A percentile compares a stretch with the other conserved stretches of the same genome.
phyloP scores from a whole-genome alignment of 2,329 filamentous ascomycete genomes.

The Botryotinia calthae region DNA sequence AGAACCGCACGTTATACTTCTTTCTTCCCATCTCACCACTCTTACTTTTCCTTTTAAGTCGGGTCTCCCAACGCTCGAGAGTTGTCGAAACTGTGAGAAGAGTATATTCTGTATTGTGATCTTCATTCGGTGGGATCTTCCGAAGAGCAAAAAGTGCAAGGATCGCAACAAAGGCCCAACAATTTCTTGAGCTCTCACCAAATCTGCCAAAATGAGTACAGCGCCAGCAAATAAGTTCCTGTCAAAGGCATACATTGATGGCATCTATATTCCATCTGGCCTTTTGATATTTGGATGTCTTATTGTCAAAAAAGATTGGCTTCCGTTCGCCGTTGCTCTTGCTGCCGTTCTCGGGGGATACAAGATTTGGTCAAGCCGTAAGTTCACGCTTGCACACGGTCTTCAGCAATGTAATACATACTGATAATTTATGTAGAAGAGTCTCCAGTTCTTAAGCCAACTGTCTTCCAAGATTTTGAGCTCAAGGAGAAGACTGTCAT shows the following conservation, averaged over 20 bases:
- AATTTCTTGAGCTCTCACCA: slow-evolving; percentile 23
- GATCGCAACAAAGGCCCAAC: slow-evolving; percentile 22
- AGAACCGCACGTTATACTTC: background rate
- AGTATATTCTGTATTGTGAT: background rate
- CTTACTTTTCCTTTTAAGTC: background rate
- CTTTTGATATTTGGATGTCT: slow-evolving; percentile 73
- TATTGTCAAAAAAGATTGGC: slow-evolving; percentile 76
- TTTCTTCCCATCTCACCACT: background rate
- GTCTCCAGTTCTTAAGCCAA: slow-evolving; percentile 81
- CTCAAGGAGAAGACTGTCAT: slow-evolving; percentile 93
- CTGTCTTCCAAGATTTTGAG: slow-evolving; percentile 85
- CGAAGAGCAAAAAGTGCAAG: slow-evolving; percentile 6
- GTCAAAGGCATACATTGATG: slow-evolving; percentile 67
- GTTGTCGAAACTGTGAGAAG: background rate
- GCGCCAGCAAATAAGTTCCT: slow-evolving; percentile 25
- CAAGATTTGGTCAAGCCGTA: slow-evolving; percentile 72
- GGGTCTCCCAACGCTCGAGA: background rate
- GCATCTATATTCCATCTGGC: slow-evolving; percentile 79
- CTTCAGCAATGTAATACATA: background rate
- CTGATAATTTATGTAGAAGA: slow-evolving; percentile 52
- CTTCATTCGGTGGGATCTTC: background rate
- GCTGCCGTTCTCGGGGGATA: slow-evolving; percentile 64
- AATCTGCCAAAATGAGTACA: slow-evolving; percentile 18
- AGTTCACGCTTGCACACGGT: slow-evolving; percentile 40
- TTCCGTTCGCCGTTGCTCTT: slow-evolving; percentile 66